Conservation (phyloP, 306 rosid species). For the Bauhinia variegata region DNA sequence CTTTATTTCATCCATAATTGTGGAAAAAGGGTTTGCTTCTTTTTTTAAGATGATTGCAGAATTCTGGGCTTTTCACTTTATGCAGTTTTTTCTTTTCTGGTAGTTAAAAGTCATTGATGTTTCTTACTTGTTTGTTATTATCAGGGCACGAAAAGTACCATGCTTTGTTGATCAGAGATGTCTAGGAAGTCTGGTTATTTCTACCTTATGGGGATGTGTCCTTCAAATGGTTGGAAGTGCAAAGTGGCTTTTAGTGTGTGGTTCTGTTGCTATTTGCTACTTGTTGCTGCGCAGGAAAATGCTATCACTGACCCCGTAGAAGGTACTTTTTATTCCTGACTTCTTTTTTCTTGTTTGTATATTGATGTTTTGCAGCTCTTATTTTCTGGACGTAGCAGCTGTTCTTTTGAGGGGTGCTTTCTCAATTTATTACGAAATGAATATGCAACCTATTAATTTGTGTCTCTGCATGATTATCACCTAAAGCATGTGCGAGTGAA, state of each 20-base stretch:
- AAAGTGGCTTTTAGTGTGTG: conserved; percentile 44
- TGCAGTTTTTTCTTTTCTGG: neutral
- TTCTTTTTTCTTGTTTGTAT: conserved; percentile 10
- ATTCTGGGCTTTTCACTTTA: neutral
- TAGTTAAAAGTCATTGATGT: no score
- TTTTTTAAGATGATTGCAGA: conserved; percentile 20
- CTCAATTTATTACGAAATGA: neutral
- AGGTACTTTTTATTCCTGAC: conserved; percentile 45
- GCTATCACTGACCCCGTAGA: conserved; percentile 50
- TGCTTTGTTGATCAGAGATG: conserved; percentile 34
- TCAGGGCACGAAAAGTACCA: conserved; percentile 40
- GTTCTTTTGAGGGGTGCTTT: conserved; percentile 4
- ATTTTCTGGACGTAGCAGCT: conserved; percentile 28
- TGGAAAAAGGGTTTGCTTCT: neutral
- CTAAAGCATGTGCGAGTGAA: conserved; percentile 7
- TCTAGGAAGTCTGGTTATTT: conserved; percentile 32
- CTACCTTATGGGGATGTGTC: conserved; percentile 53
- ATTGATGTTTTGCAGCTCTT: conserved; percentile 20
- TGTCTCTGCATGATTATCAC: neutral
- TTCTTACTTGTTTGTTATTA: conserved; percentile 36
- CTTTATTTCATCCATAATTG: neutral
- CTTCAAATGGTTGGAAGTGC: conserved; percentile 46
- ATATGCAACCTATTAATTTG: conserved; percentile 1
- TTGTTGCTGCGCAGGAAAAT: conserved; percentile 39
- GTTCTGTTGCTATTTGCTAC: conserved; percentile 55